These are phyloP conservation scores for Ceratobasidium sp. DNA, from an alignment of 1,284 basidiomycete genomes.

Conservation along the genomic window DNA sequence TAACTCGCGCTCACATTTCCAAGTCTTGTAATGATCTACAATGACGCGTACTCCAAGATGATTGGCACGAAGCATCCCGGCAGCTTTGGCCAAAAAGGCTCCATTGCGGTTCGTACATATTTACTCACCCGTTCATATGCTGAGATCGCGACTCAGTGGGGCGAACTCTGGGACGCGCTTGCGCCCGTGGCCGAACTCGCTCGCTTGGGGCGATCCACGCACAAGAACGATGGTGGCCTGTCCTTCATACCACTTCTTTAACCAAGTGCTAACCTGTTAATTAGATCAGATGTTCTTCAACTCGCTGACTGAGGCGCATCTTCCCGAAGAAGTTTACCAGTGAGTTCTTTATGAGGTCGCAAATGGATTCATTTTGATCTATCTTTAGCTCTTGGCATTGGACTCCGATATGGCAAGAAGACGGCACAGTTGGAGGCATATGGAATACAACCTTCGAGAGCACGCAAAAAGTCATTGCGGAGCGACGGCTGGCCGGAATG, in stretches of 20 bases:
- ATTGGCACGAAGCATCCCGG: conserved; percentile 47
- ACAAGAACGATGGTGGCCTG: conserved; percentile 42
- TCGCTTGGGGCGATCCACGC: conserved; percentile 38
- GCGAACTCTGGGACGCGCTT: conserved; percentile 46
- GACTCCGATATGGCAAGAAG: conserved; percentile 47
- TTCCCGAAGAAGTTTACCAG: conserved; percentile 49
- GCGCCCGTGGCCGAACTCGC: conserved; percentile 38
- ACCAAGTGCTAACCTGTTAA: background rate
- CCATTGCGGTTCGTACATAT: conserved; percentile 4
- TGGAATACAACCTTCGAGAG: conserved; percentile 46
- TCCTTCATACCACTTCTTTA: background rate
- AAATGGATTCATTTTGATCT: background rate
- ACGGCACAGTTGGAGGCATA: conserved; percentile 46
- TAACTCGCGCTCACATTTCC: background rate
- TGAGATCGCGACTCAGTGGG: conserved; percentile 29
- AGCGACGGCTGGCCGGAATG: conserved; percentile 38
- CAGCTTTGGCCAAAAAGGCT: conserved; percentile 42
- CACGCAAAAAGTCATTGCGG: conserved; percentile 48
- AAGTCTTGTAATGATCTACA: conserved; percentile 47
- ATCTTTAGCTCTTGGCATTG: conserved; percentile 37
- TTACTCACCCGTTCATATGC: background rate
- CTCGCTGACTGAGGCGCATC: conserved; percentile 40
- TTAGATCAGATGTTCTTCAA: conserved; percentile 48
- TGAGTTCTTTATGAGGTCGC: background rate
- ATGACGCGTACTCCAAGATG: conserved; percentile 48